A percentile compares a stretch with the other conserved stretches of the same genome.
Evolutionary conservation across 2,329 filamentous ascomycete genomes (phyloP).

Genomic region (Pezicula radicicola): DNA sequence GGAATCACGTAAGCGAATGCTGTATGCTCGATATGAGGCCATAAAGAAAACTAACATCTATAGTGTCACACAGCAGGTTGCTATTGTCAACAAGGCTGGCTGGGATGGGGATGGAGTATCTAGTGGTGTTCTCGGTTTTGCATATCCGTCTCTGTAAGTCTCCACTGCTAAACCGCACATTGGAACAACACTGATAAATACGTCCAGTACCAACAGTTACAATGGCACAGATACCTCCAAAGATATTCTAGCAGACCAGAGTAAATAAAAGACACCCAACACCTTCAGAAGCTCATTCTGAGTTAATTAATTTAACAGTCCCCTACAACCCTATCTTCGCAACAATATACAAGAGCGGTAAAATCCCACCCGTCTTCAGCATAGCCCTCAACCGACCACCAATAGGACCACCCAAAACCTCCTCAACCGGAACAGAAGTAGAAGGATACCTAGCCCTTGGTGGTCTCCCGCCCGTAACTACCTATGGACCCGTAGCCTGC

Average conservation of each 20-base stretch:
- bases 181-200: neutral
- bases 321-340: conserved; percentile 48
- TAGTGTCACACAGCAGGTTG: conserved; percentile 40
- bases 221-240: neutral
- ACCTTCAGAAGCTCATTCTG: neutral
- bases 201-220: conserved; percentile 5
- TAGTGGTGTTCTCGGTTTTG: conserved; percentile 48
- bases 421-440: conserved; percentile 12
- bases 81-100: conserved; percentile 37
- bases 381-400: conserved; percentile 37
- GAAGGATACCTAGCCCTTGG: conserved; percentile 46
- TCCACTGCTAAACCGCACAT: neutral
- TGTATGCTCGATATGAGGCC: neutral
- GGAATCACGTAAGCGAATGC: conserved; percentile 34
- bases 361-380: conserved; percentile 43
- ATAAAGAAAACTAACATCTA: neutral
- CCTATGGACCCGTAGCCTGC: conserved; percentile 4
- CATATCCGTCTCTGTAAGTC: conserved; percentile 39
- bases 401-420: neutral
- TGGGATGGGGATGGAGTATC: conserved; percentile 42
- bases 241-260: neutral
- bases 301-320: conserved; percentile 2
- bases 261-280: neutral
- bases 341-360: conserved; percentile 41
- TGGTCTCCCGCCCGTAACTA: conserved; percentile 41